These are phyloP conservation scores for Phytophthora constricta DNA, from an alignment of 352 stramenopile species.

Conservation along the genomic window DNA sequence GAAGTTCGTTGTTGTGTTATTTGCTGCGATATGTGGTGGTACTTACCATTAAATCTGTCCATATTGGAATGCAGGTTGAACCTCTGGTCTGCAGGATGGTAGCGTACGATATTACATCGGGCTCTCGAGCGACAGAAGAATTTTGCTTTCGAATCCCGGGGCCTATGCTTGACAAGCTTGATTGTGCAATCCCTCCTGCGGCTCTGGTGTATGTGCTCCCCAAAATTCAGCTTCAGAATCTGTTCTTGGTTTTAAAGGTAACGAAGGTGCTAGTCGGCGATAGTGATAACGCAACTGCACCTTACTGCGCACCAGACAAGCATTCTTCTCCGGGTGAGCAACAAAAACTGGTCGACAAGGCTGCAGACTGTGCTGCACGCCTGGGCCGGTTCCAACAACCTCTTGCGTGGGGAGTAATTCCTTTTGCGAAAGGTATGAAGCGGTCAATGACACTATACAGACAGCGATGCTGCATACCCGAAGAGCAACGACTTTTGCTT, in stretches of 20 bases:
- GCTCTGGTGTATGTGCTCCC: constrained; percentile 68
- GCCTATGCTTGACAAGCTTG: constrained; percentile 19
- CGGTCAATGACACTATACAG: constrained; percentile 67
- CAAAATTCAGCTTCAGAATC: constrained; percentile 50
- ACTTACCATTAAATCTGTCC: not conserved
- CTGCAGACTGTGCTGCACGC: constrained; percentile 46
- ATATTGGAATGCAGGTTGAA: constrained; percentile 54
- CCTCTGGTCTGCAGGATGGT: constrained; percentile 62
- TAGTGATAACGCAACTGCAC: constrained; percentile 51
- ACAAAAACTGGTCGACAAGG: constrained; percentile 64
- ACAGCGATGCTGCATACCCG: constrained; percentile 60
- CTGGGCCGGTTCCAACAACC: constrained; percentile 63
- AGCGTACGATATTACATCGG: constrained; percentile 66
- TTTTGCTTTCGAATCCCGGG: constrained; percentile 61
- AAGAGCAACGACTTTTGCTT: constrained; percentile 64
- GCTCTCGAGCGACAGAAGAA: constrained; percentile 68
- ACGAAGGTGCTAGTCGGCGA: constrained; percentile 69
- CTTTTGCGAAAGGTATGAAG: constrained; percentile 50
- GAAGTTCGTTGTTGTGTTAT: not conserved
- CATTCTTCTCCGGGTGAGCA: constrained; percentile 53
- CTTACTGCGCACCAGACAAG: constrained; percentile 73
- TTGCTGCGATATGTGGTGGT: not conserved
- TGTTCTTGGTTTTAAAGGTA: constrained; percentile 74
- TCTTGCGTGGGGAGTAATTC: constrained; percentile 66
- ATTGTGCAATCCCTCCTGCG: constrained; percentile 16